Base-by-base conservation (phyloP, 2,329 filamentous ascomycete genomes). In the Nemania sp. region DNA sequence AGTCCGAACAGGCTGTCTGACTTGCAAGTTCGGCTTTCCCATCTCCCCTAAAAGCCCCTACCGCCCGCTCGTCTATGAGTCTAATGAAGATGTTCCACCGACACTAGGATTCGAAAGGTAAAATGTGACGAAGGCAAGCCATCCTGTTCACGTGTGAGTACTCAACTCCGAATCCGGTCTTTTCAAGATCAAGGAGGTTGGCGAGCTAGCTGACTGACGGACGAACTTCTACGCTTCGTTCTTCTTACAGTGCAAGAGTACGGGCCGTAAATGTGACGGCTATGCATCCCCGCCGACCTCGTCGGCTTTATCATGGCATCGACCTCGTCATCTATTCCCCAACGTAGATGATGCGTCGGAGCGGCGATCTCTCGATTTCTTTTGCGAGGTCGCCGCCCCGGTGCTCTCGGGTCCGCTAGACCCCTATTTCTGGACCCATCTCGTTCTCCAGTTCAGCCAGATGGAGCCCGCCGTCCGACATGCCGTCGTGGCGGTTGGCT, bases 381-480 rank as follows among this genome's bases (percentile, higher is more conserved):
- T 79, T 67, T 72, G 71, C 51, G 68, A 72, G 7, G 72, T 70
- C 2, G 75, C 76, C 3, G 76, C 74, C 0, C 76, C 76, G 5
- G 66, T 67, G 1, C 64, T 79, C 1, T 72, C 76, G 0, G 76
- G 77, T 2, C 73, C 73, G 0, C 66, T 75, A 13, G 75, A 76
- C 46, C 65, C 71, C 12, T 76, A 75, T 3, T 79, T 79, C 59
- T 79, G 77, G 77, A 78, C 76, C 2, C 71, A 74, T 59, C 67
- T 77, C 1, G 74, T 78, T 12, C 65, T 75, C 7, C 77, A 78
- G 48, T 73, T 76, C 60, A 70, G 71, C 20, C 68, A 73, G 17
- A 71, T 73, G 43, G 76, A 78, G 59, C 73, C 74, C 0, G 75
- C 75, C 0, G 74, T 74, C 2, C 71, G 73, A 35, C 76, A 79